Evolutionary conservation across 2,329 filamentous ascomycete genomes (phyloP).

Genomic region (Cladosporium sp.): DNA sequence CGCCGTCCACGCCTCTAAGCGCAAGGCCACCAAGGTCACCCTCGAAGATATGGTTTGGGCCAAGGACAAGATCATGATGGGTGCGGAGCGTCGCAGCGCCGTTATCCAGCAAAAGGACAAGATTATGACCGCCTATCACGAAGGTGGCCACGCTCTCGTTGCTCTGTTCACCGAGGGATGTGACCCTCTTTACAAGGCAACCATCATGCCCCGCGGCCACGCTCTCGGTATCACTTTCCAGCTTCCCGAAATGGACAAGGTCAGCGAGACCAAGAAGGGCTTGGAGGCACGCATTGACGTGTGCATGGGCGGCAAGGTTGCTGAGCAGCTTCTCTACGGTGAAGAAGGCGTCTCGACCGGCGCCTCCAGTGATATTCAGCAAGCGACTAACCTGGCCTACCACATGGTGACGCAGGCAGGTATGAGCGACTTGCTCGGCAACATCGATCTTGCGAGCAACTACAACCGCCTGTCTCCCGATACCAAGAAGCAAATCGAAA

Average conservation of each 20-base stretch:
- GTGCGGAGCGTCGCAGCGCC: conserved; percentile 83
- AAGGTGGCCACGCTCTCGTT: conserved; percentile 91
- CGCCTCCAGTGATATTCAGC: conserved; percentile 74
- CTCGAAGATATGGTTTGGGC: conserved; percentile 91
- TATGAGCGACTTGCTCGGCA: conserved; percentile 83
- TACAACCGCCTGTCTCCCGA: conserved; percentile 78
- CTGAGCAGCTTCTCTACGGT: conserved; percentile 87
- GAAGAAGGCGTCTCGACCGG: conserved; percentile 88
- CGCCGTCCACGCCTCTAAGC: conserved; percentile 86
- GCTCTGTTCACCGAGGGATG: conserved; percentile 74
- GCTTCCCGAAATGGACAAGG: conserved; percentile 87
- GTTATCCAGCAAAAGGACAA: conserved; percentile 92
- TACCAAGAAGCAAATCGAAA: conserved; percentile 81
- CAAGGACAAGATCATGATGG: conserved; percentile 97
- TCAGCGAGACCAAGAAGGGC: conserved; percentile 80
- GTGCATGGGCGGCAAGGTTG: conserved; percentile 79
- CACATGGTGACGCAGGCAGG: conserved; percentile 83
- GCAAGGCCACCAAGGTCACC: conserved; percentile 69
- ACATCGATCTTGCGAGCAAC: conserved; percentile 78
- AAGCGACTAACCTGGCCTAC: conserved; percentile 77
- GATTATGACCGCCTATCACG: conserved; percentile 90
- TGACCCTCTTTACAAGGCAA: conserved; percentile 89
- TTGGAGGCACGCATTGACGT: conserved; percentile 76
- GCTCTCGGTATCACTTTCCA: conserved; percentile 82
- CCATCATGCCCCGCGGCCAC: conserved; percentile 85